These are phyloP conservation scores for Solanum rostratum DNA, from an alignment of 257 asterid species.

Conservation along the genomic window DNA sequence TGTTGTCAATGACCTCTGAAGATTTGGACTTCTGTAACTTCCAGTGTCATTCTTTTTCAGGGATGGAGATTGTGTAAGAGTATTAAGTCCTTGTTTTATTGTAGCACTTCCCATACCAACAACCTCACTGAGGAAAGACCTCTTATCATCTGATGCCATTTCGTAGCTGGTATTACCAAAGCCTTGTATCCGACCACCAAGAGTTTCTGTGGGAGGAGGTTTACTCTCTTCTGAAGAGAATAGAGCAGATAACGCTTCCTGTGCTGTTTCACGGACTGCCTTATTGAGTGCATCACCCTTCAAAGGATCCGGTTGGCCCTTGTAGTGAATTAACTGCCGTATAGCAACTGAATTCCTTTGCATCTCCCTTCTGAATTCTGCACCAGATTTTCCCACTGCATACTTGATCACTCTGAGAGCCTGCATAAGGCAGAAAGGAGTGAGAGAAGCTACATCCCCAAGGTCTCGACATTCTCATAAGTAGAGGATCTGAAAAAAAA, in stretches of 20 bases:
- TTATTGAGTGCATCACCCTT: slow-evolving; percentile 91
- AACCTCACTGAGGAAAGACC: slow-evolving; percentile 81
- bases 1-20: slow-evolving; percentile 69
- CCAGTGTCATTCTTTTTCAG: slow-evolving; percentile 61
- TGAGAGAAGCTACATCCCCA: not conserved
- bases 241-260: slow-evolving; percentile 81
- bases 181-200: slow-evolving; percentile 88
- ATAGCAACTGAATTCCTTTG: slow-evolving; percentile 87
- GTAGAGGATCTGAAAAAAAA: not conserved
- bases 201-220: slow-evolving; percentile 55
- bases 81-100: slow-evolving; percentile 77
- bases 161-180: slow-evolving; percentile 78
- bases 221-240: slow-evolving; percentile 74
- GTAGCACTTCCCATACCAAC: slow-evolving; percentile 92
- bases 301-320: slow-evolving; percentile 86
- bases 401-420: slow-evolving; percentile 86
- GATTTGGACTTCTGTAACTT: slow-evolving; percentile 78
- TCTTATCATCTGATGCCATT: slow-evolving; percentile 66
- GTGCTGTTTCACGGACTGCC: slow-evolving; percentile 96
- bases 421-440: slow-evolving; percentile 16
- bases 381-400: slow-evolving; percentile 88
- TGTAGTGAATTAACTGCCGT: slow-evolving; percentile 88
- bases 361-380: slow-evolving; percentile 95
- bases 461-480: no score
- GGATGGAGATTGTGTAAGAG: slow-evolving; percentile 70